These are phyloP conservation scores for Trypanosoma scelopori DNA, from an alignment of 208 protist genomes.

Conservation along the genomic window DNA sequence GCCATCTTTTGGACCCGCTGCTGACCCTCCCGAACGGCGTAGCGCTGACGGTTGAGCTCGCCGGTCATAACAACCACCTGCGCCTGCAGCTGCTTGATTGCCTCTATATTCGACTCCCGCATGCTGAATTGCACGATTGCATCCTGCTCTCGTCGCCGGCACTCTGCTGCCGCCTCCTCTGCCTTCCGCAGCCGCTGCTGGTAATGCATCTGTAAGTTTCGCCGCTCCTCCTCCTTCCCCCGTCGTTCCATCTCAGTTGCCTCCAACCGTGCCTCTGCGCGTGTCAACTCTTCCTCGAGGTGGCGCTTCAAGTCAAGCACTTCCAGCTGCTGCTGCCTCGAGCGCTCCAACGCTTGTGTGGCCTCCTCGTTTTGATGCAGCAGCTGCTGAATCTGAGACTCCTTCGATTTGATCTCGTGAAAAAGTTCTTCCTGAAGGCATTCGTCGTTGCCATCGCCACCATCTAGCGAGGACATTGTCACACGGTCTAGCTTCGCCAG, in stretches of 20 bases:
- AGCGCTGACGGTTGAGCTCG: constrained; percentile 47
- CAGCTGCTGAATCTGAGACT: constrained; percentile 30
- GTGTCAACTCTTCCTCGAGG: constrained; percentile 47
- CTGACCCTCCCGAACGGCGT: constrained; percentile 35
- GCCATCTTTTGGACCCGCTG: constrained; percentile 32
- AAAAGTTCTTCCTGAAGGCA: constrained; percentile 22
- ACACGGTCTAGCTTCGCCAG: constrained; percentile 6
- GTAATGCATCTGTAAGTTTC: constrained; percentile 33
- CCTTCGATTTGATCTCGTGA: constrained; percentile 24
- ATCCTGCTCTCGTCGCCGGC: constrained; percentile 40
- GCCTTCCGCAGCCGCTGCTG: constrained; percentile 42
- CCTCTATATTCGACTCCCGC: constrained; percentile 28
- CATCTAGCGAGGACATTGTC: background rate
- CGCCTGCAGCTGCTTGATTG: constrained; percentile 41
- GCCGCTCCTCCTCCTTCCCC: constrained; percentile 41
- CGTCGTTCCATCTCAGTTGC: constrained; percentile 40
- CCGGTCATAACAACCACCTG: constrained; percentile 43
- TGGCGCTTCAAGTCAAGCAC: constrained; percentile 28
- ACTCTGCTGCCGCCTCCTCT: constrained; percentile 42
- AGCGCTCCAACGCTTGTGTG: constrained; percentile 31
- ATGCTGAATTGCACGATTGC: constrained; percentile 31
- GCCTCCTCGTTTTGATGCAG: constrained; percentile 45
- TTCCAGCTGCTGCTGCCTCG: constrained; percentile 29
- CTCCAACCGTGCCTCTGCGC: constrained; percentile 44
- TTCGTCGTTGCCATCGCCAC: background rate